Conservation (phyloP, 768 basidiomycete species). For the Amanita brunnescens region DNA sequence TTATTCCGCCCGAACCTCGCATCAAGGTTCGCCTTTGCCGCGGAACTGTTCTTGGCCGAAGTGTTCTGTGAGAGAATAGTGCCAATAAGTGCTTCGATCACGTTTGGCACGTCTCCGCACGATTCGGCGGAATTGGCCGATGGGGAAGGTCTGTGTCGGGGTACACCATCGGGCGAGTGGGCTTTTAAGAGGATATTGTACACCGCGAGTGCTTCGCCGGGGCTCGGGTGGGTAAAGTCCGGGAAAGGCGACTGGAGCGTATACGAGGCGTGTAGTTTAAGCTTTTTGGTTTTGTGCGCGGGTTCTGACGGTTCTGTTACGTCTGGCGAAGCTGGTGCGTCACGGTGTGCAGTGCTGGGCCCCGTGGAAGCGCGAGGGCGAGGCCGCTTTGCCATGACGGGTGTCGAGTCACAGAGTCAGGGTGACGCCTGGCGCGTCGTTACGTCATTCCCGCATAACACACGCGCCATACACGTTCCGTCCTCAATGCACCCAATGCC, state of each 20-base stretch:
- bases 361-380: background rate
- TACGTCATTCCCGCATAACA: background rate
- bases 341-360: no score
- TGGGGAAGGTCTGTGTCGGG: background rate
- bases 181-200: constrained; percentile 30
- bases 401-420: no score
- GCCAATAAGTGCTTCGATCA: constrained; percentile 49
- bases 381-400: background rate
- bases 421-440: background rate
- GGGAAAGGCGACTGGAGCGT: constrained; percentile 38
- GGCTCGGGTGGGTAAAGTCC: constrained; percentile 34
- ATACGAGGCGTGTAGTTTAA: constrained; percentile 39
- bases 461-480: background rate
- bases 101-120: constrained; percentile 40
- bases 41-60: constrained; percentile 37
- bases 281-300: constrained; percentile 30
- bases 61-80: constrained; percentile 58
- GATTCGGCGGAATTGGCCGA: constrained; percentile 30
- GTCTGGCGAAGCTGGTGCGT: no score
- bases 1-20: constrained; percentile 39
- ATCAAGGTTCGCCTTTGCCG: constrained; percentile 43
- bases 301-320: background rate
- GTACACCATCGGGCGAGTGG: constrained; percentile 17
- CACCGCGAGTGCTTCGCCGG: constrained; percentile 30
- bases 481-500: background rate